Conservation (phyloP, 208 protist species). For the Leishmania guyanensis region DNA sequence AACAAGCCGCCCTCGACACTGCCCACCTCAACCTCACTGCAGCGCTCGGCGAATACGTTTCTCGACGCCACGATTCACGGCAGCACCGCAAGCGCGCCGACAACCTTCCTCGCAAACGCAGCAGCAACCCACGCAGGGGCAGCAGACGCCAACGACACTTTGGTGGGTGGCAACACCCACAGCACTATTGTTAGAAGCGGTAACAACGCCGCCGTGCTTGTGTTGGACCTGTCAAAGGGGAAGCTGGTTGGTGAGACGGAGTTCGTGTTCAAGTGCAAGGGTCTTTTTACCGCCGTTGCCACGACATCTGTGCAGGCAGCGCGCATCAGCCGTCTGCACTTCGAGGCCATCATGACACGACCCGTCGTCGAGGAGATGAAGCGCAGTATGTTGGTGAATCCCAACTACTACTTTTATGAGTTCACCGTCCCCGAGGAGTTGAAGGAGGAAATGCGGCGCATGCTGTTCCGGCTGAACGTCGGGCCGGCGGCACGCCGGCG, state of each 20-base stretch:
- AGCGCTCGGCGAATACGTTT: background rate
- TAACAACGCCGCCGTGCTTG: constrained; percentile 10
- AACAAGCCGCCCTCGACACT: background rate
- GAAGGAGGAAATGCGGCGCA: constrained; percentile 45
- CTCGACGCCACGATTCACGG: background rate
- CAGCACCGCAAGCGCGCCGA: background rate
- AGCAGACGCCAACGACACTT: background rate
- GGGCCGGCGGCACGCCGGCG: background rate
- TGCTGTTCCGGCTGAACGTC: constrained; percentile 32
- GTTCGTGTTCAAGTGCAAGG: constrained; percentile 59
- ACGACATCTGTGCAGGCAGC: constrained; percentile 53
- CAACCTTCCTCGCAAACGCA: background rate
- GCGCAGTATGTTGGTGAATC: constrained; percentile 43
- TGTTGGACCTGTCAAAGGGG: constrained; percentile 34
- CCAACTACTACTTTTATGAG: constrained; percentile 59
- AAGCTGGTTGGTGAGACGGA: constrained; percentile 63
- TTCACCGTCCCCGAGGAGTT: constrained; percentile 43
- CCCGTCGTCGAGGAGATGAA: constrained; percentile 50
- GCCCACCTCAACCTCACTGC: background rate
- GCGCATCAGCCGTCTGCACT: constrained; percentile 63
- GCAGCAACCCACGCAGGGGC: background rate
- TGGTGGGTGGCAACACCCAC: background rate
- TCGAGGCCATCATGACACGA: constrained; percentile 59
- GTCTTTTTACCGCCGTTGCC: constrained; percentile 49
- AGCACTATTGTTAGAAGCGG: constrained; percentile 8